These are phyloP conservation scores for Fusarium pseudograminearum DNA, from an alignment of 2,329 filamentous ascomycete species.

Conservation along the genomic window DNA sequence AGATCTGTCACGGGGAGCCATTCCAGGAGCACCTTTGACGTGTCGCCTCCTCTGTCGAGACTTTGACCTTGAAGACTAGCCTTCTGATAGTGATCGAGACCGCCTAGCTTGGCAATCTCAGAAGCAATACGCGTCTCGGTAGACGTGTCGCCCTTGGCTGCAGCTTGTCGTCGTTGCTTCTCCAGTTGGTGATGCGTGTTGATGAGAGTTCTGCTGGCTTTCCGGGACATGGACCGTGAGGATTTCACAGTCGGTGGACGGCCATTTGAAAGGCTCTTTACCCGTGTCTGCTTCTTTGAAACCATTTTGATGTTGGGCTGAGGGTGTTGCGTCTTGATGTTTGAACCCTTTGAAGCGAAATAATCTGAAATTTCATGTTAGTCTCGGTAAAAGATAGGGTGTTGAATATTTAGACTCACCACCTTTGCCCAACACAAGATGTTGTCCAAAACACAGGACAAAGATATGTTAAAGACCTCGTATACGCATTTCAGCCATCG, in stretches of 20 bases:
- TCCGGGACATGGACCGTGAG: constrained; percentile 70
- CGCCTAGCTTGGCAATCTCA: constrained; percentile 69
- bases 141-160: constrained; percentile 62
- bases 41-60: constrained; percentile 74
- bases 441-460: background rate
- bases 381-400: constrained; percentile 15
- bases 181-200: constrained; percentile 74
- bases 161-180: constrained; percentile 70
- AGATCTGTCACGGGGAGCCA: constrained; percentile 63
- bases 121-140: constrained; percentile 61
- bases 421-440: background rate
- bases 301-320: constrained; percentile 55
- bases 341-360: constrained; percentile 1
- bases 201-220: constrained; percentile 73
- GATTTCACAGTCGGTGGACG: constrained; percentile 68
- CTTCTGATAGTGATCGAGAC: constrained; percentile 72
- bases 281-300: constrained; percentile 58
- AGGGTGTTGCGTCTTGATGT: constrained; percentile 2
- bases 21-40: constrained; percentile 71
- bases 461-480: background rate
- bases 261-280: constrained; percentile 61
- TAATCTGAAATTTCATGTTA: constrained; percentile 33
- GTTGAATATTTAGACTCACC: constrained; percentile 8
- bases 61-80: constrained; percentile 77
- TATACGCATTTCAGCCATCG: background rate